Evolutionary conservation across 371 early-diverging fungal genomes (phyloP).

Genomic region (Mucor ambiguus): DNA sequence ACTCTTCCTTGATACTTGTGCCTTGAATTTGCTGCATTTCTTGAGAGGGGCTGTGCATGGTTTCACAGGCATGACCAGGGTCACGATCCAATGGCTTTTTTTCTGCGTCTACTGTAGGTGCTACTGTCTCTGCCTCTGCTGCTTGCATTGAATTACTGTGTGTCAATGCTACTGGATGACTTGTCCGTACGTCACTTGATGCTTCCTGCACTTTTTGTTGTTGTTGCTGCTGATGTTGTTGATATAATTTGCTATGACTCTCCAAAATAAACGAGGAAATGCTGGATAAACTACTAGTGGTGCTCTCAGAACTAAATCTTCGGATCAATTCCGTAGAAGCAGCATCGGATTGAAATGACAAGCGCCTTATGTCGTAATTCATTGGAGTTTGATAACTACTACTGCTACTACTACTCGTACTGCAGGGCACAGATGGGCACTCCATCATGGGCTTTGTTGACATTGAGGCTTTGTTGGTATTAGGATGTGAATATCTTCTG

Average conservation of each 20-base stretch:
- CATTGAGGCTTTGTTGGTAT: slow-evolving; percentile 17
- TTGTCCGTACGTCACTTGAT: slow-evolving; percentile 2
- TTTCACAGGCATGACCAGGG: slow-evolving; percentile 18
- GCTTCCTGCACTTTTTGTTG: neutral
- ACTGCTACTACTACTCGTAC: slow-evolving; percentile 4
- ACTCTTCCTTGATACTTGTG: neutral
- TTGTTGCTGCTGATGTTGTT: slow-evolving; percentile 4
- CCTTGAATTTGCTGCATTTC: slow-evolving; percentile 7
- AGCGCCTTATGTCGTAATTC: slow-evolving; percentile 7
- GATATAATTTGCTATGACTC: slow-evolving; percentile 7
- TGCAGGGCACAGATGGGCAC: slow-evolving; percentile 36
- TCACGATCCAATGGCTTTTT: slow-evolving; percentile 10
- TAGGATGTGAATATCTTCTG: slow-evolving; percentile 65
- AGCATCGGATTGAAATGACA: slow-evolving; percentile 22
- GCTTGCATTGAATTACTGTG: neutral
- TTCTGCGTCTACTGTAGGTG: neutral
- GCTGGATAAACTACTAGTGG: slow-evolving; percentile 18
- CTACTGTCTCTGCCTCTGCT: neutral
- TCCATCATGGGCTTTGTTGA: slow-evolving; percentile 16
- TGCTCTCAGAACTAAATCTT: slow-evolving; percentile 24
- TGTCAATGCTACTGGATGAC: neutral
- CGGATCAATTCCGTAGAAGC: slow-evolving; percentile 27
- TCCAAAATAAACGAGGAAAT: slow-evolving; percentile 11
- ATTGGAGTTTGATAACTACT: neutral
- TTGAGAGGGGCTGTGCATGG: slow-evolving; percentile 14